Percentiles rank a stretch among this genome's conserved stretches.
Conservation (phyloP, 2,329 filamentous ascomycete genomes). For the Colletotrichum sp. region DNA sequence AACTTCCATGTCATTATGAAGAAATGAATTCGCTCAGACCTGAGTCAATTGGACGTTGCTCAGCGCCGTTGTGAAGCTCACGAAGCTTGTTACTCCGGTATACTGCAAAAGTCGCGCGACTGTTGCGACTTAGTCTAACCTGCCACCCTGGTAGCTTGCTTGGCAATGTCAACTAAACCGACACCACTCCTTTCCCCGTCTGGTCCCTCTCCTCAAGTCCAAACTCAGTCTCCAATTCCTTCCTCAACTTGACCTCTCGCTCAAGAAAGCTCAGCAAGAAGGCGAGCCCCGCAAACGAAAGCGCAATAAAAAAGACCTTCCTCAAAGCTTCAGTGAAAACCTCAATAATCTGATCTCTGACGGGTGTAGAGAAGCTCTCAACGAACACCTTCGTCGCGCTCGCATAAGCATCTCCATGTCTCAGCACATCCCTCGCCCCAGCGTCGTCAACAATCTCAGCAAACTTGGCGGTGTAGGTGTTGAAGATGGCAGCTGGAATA, state of each 20-base stretch:
- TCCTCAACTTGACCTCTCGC: constrained; percentile 28
- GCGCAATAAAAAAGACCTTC: constrained; percentile 26
- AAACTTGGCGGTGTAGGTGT: constrained; percentile 22
- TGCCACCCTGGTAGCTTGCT: neutral
- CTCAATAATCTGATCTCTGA: constrained; percentile 26
- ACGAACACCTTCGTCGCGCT: constrained; percentile 28
- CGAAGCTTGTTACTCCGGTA: neutral
- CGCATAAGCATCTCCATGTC: constrained; percentile 32
- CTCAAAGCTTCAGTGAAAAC: constrained; percentile 28
- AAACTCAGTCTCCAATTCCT: constrained; percentile 31
- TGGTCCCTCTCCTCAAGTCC: constrained; percentile 26
- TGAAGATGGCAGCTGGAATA: constrained; percentile 32
- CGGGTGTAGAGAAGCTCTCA: constrained; percentile 19
- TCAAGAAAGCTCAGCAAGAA: constrained; percentile 30
- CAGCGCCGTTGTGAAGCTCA: neutral
- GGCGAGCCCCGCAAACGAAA: constrained; percentile 23
- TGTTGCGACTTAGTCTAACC: neutral
- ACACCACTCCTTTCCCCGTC: neutral
- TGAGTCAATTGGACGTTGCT: neutral
- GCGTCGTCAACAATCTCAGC: constrained; percentile 26
- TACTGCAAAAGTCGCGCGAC: neutral
- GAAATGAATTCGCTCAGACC: neutral
- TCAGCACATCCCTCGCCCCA: constrained; percentile 19
- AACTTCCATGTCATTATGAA: neutral
- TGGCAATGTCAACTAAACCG: neutral